Percentiles rank a stretch among this genome's conserved stretches.
Evolutionary conservation across 805 yeast genomes (phyloP).

Genomic region (Kazachstania taianensis): DNA sequence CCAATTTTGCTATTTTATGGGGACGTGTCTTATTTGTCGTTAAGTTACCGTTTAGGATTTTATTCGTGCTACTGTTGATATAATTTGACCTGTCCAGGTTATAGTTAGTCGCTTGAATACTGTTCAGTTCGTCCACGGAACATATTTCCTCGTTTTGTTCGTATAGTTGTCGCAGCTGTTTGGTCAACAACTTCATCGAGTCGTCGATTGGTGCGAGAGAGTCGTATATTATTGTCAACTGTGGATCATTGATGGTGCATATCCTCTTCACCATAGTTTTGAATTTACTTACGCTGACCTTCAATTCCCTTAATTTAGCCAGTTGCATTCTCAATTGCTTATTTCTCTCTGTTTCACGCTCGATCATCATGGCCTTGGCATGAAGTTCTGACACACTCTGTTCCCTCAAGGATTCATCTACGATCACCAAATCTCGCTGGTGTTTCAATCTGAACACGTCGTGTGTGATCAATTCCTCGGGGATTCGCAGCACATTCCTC

Average conservation of each 20-base stretch:
- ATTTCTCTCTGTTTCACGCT: slow-evolving; percentile 13
- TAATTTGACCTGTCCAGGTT: neutral
- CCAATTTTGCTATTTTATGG: too few species aligned
- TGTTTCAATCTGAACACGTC: slow-evolving; percentile 65
- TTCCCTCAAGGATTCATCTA: slow-evolving; percentile 6
- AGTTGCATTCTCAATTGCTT: slow-evolving; percentile 12
- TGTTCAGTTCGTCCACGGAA: slow-evolving; percentile 13
- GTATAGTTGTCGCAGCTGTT: slow-evolving; percentile 20
- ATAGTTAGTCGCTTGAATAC: neutral
- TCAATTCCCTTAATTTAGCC: slow-evolving; percentile 9
- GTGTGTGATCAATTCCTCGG: slow-evolving; percentile 48
- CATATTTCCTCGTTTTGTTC: slow-evolving; percentile 19
- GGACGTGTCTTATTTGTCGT: too few species aligned
- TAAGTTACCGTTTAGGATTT: neutral
- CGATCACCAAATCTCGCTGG: slow-evolving; percentile 43
- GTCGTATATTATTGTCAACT: slow-evolving; percentile 8
- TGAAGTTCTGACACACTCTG: slow-evolving; percentile 10
- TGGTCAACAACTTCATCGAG: slow-evolving; percentile 17
- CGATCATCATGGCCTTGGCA: slow-evolving; percentile 16
- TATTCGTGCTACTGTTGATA: neutral
- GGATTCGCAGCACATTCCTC: slow-evolving; percentile 66
- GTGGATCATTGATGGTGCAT: slow-evolving; percentile 5
- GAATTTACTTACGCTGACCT: slow-evolving; percentile 18
- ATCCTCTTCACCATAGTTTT: slow-evolving; percentile 8
- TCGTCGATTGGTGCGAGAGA: slow-evolving; percentile 24